These are phyloP conservation scores for Scedosporium dehoogii DNA, from an alignment of 2,329 filamentous ascomycete genomes.

Conservation along the genomic window DNA sequence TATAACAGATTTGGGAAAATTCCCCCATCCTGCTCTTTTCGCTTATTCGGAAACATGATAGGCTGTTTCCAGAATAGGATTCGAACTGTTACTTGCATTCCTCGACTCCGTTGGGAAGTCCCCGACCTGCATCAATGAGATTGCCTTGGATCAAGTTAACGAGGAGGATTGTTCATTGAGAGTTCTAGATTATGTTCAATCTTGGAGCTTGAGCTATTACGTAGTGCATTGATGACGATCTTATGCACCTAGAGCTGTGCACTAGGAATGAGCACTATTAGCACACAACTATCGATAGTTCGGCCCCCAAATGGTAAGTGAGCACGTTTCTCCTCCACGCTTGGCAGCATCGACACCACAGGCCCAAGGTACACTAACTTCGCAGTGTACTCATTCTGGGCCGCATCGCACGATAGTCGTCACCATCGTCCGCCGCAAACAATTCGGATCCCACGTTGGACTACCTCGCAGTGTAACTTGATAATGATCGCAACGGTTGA, in stretches of 20 bases:
- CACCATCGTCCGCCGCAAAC: too few species aligned
- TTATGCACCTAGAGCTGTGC: too few species aligned
- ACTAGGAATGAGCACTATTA: background rate
- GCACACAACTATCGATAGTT: background rate
- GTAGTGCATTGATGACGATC: too few species aligned
- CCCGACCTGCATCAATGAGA: too few species aligned
- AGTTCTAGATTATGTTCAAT: too few species aligned
- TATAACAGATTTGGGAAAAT: background rate
- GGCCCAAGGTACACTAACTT: background rate
- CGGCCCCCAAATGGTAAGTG: background rate
- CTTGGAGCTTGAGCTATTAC: too few species aligned
- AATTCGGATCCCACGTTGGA: too few species aligned
- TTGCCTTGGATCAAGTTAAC: too few species aligned
- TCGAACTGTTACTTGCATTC: background rate
- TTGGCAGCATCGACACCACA: background rate
- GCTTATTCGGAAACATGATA: background rate
- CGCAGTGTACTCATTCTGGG: background rate
- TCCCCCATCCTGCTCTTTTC: background rate
- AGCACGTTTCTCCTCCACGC: background rate
- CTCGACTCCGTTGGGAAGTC: too few species aligned
- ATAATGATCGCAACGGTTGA: too few species aligned
- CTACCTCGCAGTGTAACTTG: too few species aligned
- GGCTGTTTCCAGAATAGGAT: background rate
- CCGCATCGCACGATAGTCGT: background rate
- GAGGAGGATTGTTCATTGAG: too few species aligned